Conservation (phyloP, 1,284 basidiomycete genomes). For the Grifola frondosa region DNA sequence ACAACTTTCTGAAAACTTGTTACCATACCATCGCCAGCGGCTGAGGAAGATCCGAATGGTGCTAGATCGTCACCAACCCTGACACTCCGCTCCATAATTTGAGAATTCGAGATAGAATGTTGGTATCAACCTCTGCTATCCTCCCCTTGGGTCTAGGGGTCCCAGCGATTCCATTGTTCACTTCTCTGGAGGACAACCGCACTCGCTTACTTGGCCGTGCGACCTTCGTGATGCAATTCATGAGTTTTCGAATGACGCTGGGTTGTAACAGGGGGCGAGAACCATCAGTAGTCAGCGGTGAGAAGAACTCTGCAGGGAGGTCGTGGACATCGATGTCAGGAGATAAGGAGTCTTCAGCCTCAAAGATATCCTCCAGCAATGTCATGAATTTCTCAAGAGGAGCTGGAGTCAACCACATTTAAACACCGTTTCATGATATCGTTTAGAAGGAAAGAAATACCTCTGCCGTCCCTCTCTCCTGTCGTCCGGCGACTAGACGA, state of each 20-base stretch:
- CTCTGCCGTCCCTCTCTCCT: constrained; percentile 75
- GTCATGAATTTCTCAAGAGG: constrained; percentile 73
- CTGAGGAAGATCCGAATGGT: constrained; percentile 51
- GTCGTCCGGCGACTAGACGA: constrained; percentile 53
- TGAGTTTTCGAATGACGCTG: constrained; percentile 65
- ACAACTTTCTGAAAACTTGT: constrained; percentile 24
- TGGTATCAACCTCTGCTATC: constrained; percentile 65
- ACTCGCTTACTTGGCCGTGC: constrained; percentile 63
- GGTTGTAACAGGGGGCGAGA: constrained; percentile 60
- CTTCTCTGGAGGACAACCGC: constrained; percentile 41
- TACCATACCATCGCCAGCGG: constrained; percentile 3
- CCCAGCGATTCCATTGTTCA: constrained; percentile 33
- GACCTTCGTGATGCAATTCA: constrained; percentile 63
- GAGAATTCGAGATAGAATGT: constrained; percentile 61
- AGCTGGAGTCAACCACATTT: constrained; percentile 37
- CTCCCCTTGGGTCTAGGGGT: constrained; percentile 52
- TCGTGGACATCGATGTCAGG: constrained; percentile 57
- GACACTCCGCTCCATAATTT: constrained; percentile 78
- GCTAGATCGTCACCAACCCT: constrained; percentile 70
- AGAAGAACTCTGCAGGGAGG: constrained; percentile 68
- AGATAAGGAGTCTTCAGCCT: constrained; percentile 81
- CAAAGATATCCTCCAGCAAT: constrained; percentile 83
- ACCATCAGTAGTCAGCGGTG: constrained; percentile 54
- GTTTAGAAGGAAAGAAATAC: constrained; percentile 37
- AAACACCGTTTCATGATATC: not conserved